phyloP scores from a whole-genome alignment of 768 basidiomycete species.

The Mycena floridula region DNA sequence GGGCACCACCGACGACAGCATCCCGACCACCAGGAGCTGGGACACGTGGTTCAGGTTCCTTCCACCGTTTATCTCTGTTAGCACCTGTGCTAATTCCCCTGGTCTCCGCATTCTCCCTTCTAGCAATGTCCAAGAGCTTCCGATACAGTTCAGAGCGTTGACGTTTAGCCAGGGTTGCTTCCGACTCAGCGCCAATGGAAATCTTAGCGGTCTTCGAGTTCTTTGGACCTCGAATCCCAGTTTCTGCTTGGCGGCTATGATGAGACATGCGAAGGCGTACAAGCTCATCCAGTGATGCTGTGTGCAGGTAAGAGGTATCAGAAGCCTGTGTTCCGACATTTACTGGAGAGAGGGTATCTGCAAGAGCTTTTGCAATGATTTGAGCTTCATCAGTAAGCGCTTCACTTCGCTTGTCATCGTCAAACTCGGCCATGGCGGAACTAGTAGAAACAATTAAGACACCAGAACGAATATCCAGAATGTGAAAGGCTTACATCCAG shows the following conservation, averaged over 20 bases:
- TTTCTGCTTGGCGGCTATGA: too few species aligned
- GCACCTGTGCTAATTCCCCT: neutral
- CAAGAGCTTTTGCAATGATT: too few species aligned
- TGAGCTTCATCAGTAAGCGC: too few species aligned
- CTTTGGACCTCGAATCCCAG: too few species aligned
- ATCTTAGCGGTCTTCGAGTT: too few species aligned
- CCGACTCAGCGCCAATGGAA: too few species aligned
- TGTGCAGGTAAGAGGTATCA: too few species aligned
- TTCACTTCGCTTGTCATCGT: too few species aligned
- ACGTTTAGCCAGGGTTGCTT: neutral
- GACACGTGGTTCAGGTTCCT: neutral
- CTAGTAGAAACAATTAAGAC: neutral
- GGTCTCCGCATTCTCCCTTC: neutral
- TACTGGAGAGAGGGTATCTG: too few species aligned
- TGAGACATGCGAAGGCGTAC: too few species aligned
- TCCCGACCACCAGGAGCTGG: neutral
- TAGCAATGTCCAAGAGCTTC: neutral
- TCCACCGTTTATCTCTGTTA: neutral
- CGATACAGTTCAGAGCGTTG: neutral
- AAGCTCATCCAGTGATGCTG: too few species aligned
- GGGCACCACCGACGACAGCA: neutral
- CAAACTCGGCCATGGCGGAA: neutral
- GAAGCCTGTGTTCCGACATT: too few species aligned
- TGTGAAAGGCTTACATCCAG: slow-evolving; percentile 1
- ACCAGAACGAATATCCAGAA: neutral